A percentile compares a stretch with the other conserved stretches of the same genome.
phyloP scores from a whole-genome alignment of 129 eudicot species.

The Helianthus annuus region DNA sequence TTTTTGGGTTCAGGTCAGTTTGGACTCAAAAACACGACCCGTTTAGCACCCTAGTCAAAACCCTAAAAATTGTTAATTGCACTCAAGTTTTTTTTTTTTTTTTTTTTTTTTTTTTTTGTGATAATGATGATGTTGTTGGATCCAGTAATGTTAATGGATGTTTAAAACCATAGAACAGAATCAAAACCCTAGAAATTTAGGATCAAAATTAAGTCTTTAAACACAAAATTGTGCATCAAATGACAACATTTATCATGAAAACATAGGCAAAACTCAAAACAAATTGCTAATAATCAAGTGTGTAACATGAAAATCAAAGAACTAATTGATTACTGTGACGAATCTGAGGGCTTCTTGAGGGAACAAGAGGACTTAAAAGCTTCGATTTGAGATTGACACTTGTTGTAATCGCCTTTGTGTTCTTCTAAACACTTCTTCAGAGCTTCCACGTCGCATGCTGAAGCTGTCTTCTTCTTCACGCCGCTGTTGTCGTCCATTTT shows the following conservation, averaged over 20 bases:
- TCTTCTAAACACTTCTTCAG: constrained; percentile 68
- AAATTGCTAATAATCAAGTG: not conserved
- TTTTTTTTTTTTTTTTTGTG: too few relatives aligned
- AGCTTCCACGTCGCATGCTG: constrained; percentile 73
- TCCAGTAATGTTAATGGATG: not conserved
- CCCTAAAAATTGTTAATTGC: too few relatives aligned
- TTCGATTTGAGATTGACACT: constrained; percentile 68
- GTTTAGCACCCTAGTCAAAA: too few relatives aligned
- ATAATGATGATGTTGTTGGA: not conserved
- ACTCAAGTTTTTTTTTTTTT: too few relatives aligned
- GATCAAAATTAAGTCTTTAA: not conserved
- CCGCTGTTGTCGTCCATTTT: constrained; percentile 28
- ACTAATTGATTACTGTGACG: not conserved
- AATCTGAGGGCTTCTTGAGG: constrained; percentile 39
- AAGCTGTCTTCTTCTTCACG: constrained; percentile 26
- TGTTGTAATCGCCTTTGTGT: constrained; percentile 62
- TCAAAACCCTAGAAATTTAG: constrained; percentile 30
- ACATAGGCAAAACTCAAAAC: not conserved
- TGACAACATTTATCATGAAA: not conserved
- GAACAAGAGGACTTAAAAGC: constrained; percentile 70
- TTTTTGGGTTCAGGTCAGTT: too few relatives aligned
- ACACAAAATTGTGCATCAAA: constrained; percentile 12
- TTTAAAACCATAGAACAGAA: not conserved
- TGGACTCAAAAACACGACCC: too few relatives aligned
- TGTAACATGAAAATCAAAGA: constrained; percentile 11